Conservation (phyloP, 139 green algal species). For the Micromonas pusilla region DNA sequence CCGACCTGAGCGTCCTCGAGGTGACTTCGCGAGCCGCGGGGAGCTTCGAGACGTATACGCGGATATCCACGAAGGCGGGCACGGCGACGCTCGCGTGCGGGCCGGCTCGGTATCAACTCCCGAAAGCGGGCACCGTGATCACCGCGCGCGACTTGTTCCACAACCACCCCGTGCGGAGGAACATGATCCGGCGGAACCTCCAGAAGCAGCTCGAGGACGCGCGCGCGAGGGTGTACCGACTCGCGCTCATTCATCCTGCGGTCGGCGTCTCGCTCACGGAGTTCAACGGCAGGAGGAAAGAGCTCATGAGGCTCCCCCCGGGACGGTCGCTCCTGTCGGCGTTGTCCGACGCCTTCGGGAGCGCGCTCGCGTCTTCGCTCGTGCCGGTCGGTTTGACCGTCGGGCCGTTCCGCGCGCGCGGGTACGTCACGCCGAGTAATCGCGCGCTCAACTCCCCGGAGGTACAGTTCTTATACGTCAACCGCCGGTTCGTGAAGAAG, state of each 20-base stretch:
- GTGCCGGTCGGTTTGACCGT: background rate
- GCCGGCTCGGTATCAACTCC: constrained; percentile 18
- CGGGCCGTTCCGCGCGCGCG: background rate
- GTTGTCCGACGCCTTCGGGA: background rate
- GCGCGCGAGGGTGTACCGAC: background rate
- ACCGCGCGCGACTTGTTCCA: constrained; percentile 37
- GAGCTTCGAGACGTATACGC: constrained; percentile 49
- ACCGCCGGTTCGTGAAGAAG: background rate
- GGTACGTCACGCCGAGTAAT: background rate
- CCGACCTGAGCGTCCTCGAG: constrained; percentile 31
- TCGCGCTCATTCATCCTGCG: background rate
- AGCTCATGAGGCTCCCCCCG: background rate
- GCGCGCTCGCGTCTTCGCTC: background rate
- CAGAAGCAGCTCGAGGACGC: background rate
- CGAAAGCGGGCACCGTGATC: constrained; percentile 38
- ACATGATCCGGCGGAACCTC: background rate
- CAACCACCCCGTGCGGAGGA: constrained; percentile 38
- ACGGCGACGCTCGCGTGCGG: constrained; percentile 18
- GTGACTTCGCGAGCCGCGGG: constrained; percentile 39
- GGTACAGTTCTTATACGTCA: background rate
- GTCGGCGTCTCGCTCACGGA: background rate
- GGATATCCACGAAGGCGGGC: constrained; percentile 13
- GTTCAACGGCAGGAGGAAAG: background rate
- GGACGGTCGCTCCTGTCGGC: background rate
- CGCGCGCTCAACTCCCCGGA: background rate